These are phyloP conservation scores for Athelia psychrophila DNA, from an alignment of 1,284 basidiomycete species.

Conservation along the genomic window DNA sequence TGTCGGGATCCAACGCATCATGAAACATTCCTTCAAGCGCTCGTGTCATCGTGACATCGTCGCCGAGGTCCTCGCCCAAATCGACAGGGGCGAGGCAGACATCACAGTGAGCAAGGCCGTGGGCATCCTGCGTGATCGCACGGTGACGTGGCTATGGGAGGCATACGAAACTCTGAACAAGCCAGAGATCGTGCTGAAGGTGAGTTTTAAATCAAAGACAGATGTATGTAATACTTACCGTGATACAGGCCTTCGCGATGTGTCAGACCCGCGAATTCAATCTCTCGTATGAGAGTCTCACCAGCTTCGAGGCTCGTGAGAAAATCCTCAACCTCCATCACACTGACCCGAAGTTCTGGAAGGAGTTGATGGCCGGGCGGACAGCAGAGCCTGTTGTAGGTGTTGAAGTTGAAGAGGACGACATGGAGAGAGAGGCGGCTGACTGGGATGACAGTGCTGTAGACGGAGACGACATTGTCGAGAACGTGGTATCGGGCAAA, in stretches of 20 bases:
- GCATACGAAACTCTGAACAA: not conserved
- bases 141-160: not conserved
- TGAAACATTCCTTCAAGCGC: slow-evolving; percentile 20
- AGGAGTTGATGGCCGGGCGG: not conserved
- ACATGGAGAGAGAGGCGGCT: not conserved
- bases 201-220: not conserved
- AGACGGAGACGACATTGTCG: not conserved
- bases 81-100: not conserved
- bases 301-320: slow-evolving; percentile 2
- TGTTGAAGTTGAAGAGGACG: not conserved
- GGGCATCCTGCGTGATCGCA: not conserved
- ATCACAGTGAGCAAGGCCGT: not conserved
- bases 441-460: not conserved
- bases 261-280: slow-evolving; percentile 5
- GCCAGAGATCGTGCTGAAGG: not conserved
- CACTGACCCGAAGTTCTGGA: not conserved
- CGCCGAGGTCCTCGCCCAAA: slow-evolving; percentile 9
- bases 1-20: slow-evolving; percentile 21
- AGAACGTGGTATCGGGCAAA: not conserved
- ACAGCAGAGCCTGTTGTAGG: not conserved
- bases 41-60: slow-evolving; percentile 18
- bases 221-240: not conserved
- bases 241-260: slow-evolving; percentile 3
- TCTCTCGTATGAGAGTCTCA: slow-evolving; percentile 10
- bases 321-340: not conserved